Evolutionary conservation across 2,329 filamentous ascomycete genomes (phyloP).

Genomic region (Neurospora sp.): DNA sequence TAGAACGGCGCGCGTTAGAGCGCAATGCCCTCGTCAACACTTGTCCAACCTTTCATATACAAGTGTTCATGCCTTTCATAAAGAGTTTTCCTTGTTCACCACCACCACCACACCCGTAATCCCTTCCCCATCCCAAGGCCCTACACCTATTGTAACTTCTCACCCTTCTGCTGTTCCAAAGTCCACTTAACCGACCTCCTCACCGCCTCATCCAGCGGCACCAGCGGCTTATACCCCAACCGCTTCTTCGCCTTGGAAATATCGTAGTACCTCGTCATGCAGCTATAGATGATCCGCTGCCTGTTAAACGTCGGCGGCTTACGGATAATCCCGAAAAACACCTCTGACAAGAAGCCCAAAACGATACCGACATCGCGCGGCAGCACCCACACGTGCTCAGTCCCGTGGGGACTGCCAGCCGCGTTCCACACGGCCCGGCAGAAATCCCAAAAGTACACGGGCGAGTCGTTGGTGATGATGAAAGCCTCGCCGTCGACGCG

Average conservation of each 20-base stretch:
- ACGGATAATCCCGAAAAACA: slow-evolving; percentile 36
- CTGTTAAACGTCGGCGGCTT: slow-evolving; percentile 48
- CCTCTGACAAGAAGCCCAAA: slow-evolving; percentile 44
- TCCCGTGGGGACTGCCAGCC: slow-evolving; percentile 42
- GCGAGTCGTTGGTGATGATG: slow-evolving; percentile 81
- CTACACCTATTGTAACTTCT: slow-evolving; percentile 2
- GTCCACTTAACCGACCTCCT: slow-evolving; percentile 44
- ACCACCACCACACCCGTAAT: not conserved
- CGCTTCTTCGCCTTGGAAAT: slow-evolving; percentile 64
- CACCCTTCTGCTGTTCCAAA: slow-evolving; percentile 37
- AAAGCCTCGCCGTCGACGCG: slow-evolving; percentile 77
- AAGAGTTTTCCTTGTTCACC: not conserved
- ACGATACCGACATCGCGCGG: slow-evolving; percentile 39
- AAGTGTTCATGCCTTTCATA: not conserved
- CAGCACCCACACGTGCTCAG: slow-evolving; percentile 45
- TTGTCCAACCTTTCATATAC: not conserved
- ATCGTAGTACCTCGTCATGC: slow-evolving; percentile 69
- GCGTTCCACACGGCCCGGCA: slow-evolving; percentile 65
- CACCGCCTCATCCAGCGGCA: slow-evolving; percentile 55
- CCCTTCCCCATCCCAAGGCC: not conserved
- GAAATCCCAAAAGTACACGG: slow-evolving; percentile 88
- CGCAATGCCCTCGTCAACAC: not conserved
- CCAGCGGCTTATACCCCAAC: slow-evolving; percentile 59
- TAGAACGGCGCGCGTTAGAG: not conserved
- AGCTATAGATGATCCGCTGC: slow-evolving; percentile 54